Conservation (phyloP, 2,329 filamentous ascomycete species). For the Fusarium nisikadoi region DNA sequence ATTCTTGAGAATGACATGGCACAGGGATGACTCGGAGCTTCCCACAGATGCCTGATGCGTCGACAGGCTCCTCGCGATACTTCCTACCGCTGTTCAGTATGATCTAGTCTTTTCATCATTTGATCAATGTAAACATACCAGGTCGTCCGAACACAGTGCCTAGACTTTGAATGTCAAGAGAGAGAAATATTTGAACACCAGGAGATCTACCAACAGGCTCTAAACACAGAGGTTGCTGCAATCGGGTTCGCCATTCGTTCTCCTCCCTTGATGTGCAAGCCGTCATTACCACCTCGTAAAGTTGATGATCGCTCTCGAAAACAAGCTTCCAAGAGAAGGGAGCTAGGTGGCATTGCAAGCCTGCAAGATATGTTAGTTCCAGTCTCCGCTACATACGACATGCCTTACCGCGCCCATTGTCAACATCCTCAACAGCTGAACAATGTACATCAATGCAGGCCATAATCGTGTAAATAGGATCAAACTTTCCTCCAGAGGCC, state of each 20-base stretch:
- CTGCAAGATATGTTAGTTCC: slow-evolving; percentile 56
- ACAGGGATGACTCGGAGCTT: slow-evolving; percentile 72
- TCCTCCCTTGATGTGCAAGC: slow-evolving; percentile 87
- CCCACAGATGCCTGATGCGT: slow-evolving; percentile 83
- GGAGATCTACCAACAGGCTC: slow-evolving; percentile 58
- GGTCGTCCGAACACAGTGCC: slow-evolving; percentile 80
- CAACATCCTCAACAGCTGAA: slow-evolving; percentile 74
- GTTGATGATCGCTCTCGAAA: slow-evolving; percentile 79
- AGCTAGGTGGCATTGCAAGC: slow-evolving; percentile 86
- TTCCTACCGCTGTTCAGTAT: slow-evolving; percentile 56
- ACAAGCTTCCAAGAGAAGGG: slow-evolving; percentile 92
- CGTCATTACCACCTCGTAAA: slow-evolving; percentile 88
- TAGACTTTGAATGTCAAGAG: slow-evolving; percentile 76
- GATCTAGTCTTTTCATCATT: background rate
- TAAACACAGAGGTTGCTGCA: slow-evolving; percentile 64
- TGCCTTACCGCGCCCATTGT: slow-evolving; percentile 76
- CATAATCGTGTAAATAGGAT: slow-evolving; percentile 76
- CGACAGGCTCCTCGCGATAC: slow-evolving; percentile 74
- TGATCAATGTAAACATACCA: slow-evolving; percentile 54
- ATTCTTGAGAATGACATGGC: slow-evolving; percentile 87
- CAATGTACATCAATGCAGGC: slow-evolving; percentile 77
- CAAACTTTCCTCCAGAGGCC: slow-evolving; percentile 72
- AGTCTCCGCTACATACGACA: background rate
- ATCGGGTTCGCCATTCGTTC: slow-evolving; percentile 78
- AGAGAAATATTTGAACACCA: slow-evolving; percentile 70